A percentile compares a stretch with the other conserved stretches of the same genome.
Evolutionary conservation across 345 rosid species (phyloP).

Genomic region (Dipteronia sinensis): DNA sequence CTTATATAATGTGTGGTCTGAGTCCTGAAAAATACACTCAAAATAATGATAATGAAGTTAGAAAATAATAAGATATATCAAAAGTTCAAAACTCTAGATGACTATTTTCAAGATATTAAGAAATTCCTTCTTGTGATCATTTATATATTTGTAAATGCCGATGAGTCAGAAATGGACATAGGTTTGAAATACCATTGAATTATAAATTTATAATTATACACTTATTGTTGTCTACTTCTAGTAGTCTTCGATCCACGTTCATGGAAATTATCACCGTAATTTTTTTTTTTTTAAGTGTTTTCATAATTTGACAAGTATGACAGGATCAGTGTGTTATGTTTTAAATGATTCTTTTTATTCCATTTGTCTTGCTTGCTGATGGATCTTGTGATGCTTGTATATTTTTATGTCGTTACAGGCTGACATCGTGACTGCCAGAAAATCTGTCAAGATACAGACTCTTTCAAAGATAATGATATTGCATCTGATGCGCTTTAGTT

Average conservation of each 20-base stretch:
- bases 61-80: not conserved
- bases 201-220: not conserved
- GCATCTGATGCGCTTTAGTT: conserved; percentile 92
- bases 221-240: not conserved
- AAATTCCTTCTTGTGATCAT: not conserved
- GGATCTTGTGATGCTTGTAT: not conserved
- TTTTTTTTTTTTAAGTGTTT: not conserved
- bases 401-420: conserved; percentile 46
- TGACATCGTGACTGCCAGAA: conserved; percentile 79
- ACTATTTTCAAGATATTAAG: not conserved
- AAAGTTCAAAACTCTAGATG: not conserved
- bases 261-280: not conserved
- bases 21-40: not conserved
- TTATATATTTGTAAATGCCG: not conserved
- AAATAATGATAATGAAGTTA: not conserved
- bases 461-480: conserved; percentile 89
- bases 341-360: not conserved
- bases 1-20: not conserved
- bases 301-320: not conserved
- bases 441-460: conserved; percentile 74
- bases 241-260: not conserved
- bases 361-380: not conserved
- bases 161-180: not conserved
- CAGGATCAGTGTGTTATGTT: not conserved
- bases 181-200: not conserved